These are phyloP conservation scores for Beauveria sp. DNA, from an alignment of 2,329 filamentous ascomycete species.

Conservation along the genomic window DNA sequence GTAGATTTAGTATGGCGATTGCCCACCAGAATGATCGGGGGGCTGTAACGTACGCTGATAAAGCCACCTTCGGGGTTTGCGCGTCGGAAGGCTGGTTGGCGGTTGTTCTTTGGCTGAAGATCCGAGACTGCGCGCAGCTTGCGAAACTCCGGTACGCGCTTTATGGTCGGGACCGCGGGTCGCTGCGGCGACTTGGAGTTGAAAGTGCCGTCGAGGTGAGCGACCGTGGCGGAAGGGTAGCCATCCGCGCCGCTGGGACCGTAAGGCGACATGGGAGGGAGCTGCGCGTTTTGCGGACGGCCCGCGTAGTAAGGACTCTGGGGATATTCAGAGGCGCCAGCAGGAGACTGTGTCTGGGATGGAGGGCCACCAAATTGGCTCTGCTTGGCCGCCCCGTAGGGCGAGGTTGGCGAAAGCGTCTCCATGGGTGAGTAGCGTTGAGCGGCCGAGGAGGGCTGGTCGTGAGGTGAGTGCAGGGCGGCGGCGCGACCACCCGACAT, in stretches of 20 bases:
- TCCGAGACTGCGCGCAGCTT: slow-evolving; percentile 68
- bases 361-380: slow-evolving; percentile 46
- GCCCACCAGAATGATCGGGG: not conserved
- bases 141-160: slow-evolving; percentile 80
- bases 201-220: slow-evolving; percentile 62
- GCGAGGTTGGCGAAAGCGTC: slow-evolving; percentile 68
- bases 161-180: slow-evolving; percentile 39
- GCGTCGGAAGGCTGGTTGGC: slow-evolving; percentile 82
- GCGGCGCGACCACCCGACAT: slow-evolving; percentile 37
- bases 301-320: slow-evolving; percentile 51
- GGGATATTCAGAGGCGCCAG: slow-evolving; percentile 53
- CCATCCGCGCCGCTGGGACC: slow-evolving; percentile 55
- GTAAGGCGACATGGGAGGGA: slow-evolving; percentile 67
- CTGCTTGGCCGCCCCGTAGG: slow-evolving; percentile 62
- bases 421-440: slow-evolving; percentile 98
- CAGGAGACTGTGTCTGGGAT: slow-evolving; percentile 68
- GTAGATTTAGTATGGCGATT: slow-evolving; percentile 8
- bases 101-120: slow-evolving; percentile 73
- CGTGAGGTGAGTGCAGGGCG: slow-evolving; percentile 58
- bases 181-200: slow-evolving; percentile 53
- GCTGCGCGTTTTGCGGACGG: slow-evolving; percentile 50
- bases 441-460: slow-evolving; percentile 73
- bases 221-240: slow-evolving; percentile 65
- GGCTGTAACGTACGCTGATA: slow-evolving; percentile 66
- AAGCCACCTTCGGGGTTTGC: slow-evolving; percentile 96